Evolutionary conservation across 768 basidiomycete species (phyloP).

Genomic region (Neoboletus brunneissimus): DNA sequence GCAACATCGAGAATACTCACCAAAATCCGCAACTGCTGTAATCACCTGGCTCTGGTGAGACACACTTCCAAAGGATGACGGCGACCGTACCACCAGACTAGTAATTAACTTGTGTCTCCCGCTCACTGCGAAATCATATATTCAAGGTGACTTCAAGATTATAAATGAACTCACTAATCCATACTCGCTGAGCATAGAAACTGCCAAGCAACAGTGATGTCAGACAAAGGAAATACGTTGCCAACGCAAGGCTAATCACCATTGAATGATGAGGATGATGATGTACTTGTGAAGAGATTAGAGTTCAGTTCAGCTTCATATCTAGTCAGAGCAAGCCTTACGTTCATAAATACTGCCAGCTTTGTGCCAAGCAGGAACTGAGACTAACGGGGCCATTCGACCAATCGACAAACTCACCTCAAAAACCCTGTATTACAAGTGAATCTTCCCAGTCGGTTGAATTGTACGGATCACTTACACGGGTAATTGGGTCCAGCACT

Average conservation of each 20-base stretch:
- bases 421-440: neutral
- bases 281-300: neutral
- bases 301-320: neutral
- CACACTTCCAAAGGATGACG: neutral
- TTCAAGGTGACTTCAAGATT: neutral
- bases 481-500: neutral
- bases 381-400: neutral
- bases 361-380: neutral
- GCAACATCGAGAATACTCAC: neutral
- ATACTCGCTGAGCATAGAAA: constrained; percentile 7
- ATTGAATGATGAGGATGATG: constrained; percentile 3
- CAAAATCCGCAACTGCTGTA: neutral
- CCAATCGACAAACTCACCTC: neutral
- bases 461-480: neutral
- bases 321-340: neutral
- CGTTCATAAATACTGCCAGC: constrained; percentile 1
- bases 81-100: neutral
- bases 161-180: constrained; percentile 2
- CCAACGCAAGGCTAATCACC: neutral
- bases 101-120: constrained; percentile 2
- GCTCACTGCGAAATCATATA: constrained; percentile 3
- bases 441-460: neutral
- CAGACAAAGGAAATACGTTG: neutral
- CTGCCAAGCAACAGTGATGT: neutral
- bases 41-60: constrained; percentile 1